Percentiles rank a stretch among this genome's conserved stretches.
Conservation (phyloP, 2,329 filamentous ascomycete genomes). For the Apiospora marii region DNA sequence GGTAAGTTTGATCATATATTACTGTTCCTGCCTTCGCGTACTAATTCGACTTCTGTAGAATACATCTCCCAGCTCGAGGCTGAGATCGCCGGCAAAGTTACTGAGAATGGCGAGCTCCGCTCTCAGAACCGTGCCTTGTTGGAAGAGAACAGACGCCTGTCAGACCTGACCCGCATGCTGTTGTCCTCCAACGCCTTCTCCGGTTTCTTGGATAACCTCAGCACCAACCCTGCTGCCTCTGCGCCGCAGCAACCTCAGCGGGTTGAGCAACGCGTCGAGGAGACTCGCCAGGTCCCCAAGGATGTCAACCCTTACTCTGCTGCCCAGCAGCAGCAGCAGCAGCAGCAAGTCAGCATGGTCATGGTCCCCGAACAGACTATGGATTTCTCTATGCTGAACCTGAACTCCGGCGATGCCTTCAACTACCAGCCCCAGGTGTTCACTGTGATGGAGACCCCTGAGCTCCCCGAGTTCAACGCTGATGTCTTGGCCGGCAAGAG, state of each 20-base stretch:
- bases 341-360: constrained; percentile 77
- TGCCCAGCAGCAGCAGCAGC: constrained; percentile 61
- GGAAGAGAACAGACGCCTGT: constrained; percentile 85
- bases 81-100: constrained; percentile 84
- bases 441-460: constrained; percentile 74
- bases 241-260: constrained; percentile 44
- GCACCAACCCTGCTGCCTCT: constrained; percentile 59
- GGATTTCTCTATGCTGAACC: constrained; percentile 75
- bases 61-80: constrained; percentile 95
- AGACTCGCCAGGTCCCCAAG: constrained; percentile 65
- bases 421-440: constrained; percentile 76
- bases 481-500: constrained; percentile 76
- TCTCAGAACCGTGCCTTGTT: constrained; percentile 81
- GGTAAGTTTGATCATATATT: constrained; percentile 58
- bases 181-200: constrained; percentile 83
- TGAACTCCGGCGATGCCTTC: constrained; percentile 61
- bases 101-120: constrained; percentile 83
- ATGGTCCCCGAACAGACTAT: constrained; percentile 82
- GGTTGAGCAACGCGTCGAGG: constrained; percentile 50
- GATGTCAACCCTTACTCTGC: constrained; percentile 69
- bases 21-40: constrained; percentile 5
- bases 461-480: constrained; percentile 69
- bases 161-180: constrained; percentile 81
- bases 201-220: constrained; percentile 77
- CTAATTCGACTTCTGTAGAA: constrained; percentile 70